Conservation (phyloP, 164 flowering plant species). For the Stephania japonica region DNA sequence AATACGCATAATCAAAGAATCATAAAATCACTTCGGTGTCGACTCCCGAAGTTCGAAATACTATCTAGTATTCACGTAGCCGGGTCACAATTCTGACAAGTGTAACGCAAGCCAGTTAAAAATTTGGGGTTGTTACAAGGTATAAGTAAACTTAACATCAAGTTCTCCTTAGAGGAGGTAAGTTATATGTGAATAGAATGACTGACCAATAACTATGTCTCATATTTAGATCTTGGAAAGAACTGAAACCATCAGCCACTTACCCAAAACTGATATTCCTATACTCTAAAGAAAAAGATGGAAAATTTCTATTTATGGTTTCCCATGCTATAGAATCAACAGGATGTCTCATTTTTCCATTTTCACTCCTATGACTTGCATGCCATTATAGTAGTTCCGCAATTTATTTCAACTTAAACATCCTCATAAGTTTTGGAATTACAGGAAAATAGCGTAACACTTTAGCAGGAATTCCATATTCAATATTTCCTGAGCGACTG, state of each 20-base stretch:
- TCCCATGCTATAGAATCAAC: conserved; percentile 1
- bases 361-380: not conserved
- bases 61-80: too few species aligned
- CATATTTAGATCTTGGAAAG: too few species aligned
- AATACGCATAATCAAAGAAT: too few species aligned
- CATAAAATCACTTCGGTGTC: too few species aligned
- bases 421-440: not conserved
- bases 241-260: too few species aligned
- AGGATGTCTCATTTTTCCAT: conserved; percentile 8
- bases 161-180: not conserved
- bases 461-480: not conserved
- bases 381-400: not conserved
- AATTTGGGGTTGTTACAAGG: too few species aligned
- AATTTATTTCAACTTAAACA: not conserved
- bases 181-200: not conserved
- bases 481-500: not conserved
- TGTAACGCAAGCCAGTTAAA: too few species aligned
- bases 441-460: not conserved
- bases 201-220: too few species aligned
- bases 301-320: not conserved
- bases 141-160: not conserved
- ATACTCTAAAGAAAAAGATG: too few species aligned
- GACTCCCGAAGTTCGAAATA: too few species aligned
- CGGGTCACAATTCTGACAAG: too few species aligned
- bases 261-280: too few species aligned